These are phyloP conservation scores for Venturia carpophila DNA, from an alignment of 2,329 filamentous ascomycete genomes.

Conservation along the genomic window DNA sequence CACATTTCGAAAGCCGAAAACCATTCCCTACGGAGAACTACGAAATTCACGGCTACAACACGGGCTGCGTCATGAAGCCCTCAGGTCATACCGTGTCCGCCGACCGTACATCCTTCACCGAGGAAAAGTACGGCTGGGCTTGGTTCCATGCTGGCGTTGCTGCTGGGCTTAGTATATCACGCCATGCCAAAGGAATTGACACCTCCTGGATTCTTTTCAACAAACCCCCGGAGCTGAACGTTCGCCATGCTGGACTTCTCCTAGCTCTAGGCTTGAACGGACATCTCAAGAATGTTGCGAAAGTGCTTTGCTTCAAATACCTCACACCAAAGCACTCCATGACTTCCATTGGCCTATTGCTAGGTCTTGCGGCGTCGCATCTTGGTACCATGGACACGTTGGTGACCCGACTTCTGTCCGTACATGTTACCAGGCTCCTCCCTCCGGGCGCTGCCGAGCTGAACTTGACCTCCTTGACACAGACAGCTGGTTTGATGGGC, in stretches of 20 bases:
- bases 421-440: constrained; percentile 92
- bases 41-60: constrained; percentile 79
- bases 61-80: constrained; percentile 86
- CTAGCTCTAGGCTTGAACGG: constrained; percentile 88
- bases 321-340: constrained; percentile 98
- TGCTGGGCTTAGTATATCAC: constrained; percentile 85
- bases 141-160: constrained; percentile 97
- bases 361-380: constrained; percentile 88
- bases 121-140: constrained; percentile 96
- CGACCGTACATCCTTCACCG: constrained; percentile 76
- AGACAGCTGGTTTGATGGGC: constrained; percentile 95
- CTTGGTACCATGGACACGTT: constrained; percentile 95
- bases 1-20: constrained; percentile 79
- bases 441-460: constrained; percentile 87
- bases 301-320: constrained; percentile 99
- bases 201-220: constrained; percentile 99
- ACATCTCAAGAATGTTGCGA: constrained; percentile 86
- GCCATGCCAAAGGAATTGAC: constrained; percentile 84
- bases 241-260: constrained; percentile 91
- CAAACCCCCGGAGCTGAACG: constrained; percentile 85
- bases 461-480: constrained; percentile 84
- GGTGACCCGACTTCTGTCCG: constrained; percentile 85
- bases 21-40: constrained; percentile 91
- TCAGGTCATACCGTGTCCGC: constrained; percentile 89
- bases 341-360: constrained; percentile 92